Base-by-base conservation (phyloP, 1,284 basidiomycete species). In the Malassezia dermatis region DNA sequence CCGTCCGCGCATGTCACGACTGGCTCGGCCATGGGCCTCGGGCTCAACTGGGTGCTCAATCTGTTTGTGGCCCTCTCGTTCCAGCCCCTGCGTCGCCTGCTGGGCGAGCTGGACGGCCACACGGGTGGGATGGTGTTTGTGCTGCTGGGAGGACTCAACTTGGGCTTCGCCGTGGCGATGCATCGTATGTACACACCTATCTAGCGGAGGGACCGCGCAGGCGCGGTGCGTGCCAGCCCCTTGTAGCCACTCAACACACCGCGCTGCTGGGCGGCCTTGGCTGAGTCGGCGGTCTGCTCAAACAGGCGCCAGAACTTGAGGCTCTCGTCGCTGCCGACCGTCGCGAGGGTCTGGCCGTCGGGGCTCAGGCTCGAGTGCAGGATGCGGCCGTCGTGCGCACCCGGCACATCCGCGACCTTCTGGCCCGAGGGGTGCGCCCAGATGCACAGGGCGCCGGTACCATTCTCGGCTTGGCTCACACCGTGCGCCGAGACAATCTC, bases 401-500 rank as follows among this genome's bases (percentile, higher is more conserved):
- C 48, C 37, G 64, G 61, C 53, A 72, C 64, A 54, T 69, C 65
- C n/a, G 59, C 64, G 30, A 73, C 57, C 37, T 67, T 69, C 24
- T 53, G 60, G 15, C 67, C 62, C 13, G 64, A 62, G 0, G 71
- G 71, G 46, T 73, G 67, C 43, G 68, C 62, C 68, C 70, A 73
- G 46, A 73, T 58, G 49, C 66, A 66, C 45, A 73, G 49, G 48
- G 64, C 44, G 13, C 68, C 65, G 26, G 63, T 61, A 48, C 61
- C 60, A 35, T 60, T 60, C 45, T 70, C 69, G 8, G 62, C 53
- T 19, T 61, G 61, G 13, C 60, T 60, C 21, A 70, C 54, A 21
- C 94, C 93, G 72, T 98, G 93, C 0, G 91, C 94, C 19, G 86
- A 86, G 13, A 95, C 76, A 51, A 98, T 79, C 74, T 98, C 94